phyloP scores from a whole-genome alignment of 78 protist species.

The Capsaspora owczarzaki region DNA sequence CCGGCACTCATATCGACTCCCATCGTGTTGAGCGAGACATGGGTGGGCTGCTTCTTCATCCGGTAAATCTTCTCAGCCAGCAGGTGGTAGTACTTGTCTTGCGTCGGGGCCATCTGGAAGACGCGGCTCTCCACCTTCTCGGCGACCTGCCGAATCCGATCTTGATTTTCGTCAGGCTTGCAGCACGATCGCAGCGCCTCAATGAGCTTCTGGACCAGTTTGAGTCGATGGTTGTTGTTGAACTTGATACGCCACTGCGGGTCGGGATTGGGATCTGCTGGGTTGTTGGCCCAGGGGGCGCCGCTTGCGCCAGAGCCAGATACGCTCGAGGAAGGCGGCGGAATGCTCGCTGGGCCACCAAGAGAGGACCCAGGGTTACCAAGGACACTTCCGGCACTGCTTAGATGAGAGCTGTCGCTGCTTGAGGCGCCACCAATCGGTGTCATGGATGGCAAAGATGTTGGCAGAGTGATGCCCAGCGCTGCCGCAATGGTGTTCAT shows the following conservation, averaged over 20 bases:
- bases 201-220: neutral
- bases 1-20: too few relatives aligned
- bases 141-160: neutral
- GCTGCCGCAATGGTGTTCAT: neutral
- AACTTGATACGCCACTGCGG: neutral
- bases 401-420: too few relatives aligned
- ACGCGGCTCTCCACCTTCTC: neutral
- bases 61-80: slow-evolving; percentile 18
- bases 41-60: too few relatives aligned
- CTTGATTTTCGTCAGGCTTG: neutral
- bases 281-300: neutral
- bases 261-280: too few relatives aligned
- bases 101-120: neutral
- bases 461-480: neutral
- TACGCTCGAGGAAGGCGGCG: neutral
- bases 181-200: neutral
- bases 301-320: neutral
- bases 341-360: neutral
- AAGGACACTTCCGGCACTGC: too few relatives aligned
- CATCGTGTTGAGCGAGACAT: too few relatives aligned
- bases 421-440: too few relatives aligned
- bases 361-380: neutral
- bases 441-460: neutral
- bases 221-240: neutral
- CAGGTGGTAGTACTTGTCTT: slow-evolving; percentile 5